These are phyloP conservation scores for Pleurotus citrinopileatus DNA, from an alignment of 768 basidiomycete species.

Conservation along the genomic window DNA sequence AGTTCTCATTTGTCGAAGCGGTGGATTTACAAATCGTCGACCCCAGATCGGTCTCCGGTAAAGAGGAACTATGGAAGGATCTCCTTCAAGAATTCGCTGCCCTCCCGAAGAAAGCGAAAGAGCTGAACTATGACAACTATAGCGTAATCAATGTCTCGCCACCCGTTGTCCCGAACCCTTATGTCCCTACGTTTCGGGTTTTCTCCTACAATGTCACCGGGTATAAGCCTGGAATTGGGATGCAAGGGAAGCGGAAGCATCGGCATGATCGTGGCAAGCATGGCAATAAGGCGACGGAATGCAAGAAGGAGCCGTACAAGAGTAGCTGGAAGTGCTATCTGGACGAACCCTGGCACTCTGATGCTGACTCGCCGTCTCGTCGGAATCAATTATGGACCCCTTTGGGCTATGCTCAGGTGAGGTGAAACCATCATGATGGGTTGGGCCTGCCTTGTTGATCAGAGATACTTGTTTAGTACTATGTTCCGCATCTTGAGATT, in stretches of 20 bases:
- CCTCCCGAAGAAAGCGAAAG: slow-evolving; percentile 50
- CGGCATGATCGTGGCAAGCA: slow-evolving; percentile 45
- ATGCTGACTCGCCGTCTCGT: slow-evolving; percentile 66
- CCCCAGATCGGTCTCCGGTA: slow-evolving; percentile 12
- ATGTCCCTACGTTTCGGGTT: slow-evolving; percentile 75
- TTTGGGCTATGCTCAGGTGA: slow-evolving; percentile 83
- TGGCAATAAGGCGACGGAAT: slow-evolving; percentile 43
- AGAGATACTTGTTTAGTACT: slow-evolving; percentile 46
- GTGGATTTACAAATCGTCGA: slow-evolving; percentile 46
- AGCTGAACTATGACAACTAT: slow-evolving; percentile 61
- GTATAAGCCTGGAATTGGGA: slow-evolving; percentile 4
- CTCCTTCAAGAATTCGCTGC: slow-evolving; percentile 64
- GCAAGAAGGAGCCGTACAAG: slow-evolving; percentile 46
- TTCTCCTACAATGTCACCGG: slow-evolving; percentile 78
- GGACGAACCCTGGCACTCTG: slow-evolving; percentile 58
- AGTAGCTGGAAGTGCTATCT: slow-evolving; percentile 66
- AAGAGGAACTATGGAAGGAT: slow-evolving; percentile 47
- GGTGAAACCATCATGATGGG: slow-evolving; percentile 19
- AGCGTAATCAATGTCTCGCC: slow-evolving; percentile 79
- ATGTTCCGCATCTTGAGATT: slow-evolving; percentile 53
- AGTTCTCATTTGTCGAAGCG: slow-evolving; percentile 59
- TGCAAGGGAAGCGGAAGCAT: slow-evolving; percentile 38
- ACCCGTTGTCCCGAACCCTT: slow-evolving; percentile 84
- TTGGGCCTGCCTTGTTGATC: slow-evolving; percentile 6
- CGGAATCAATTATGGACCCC: slow-evolving; percentile 68